Conservation (phyloP, 805 yeast species). For the Pichia occidentalis region DNA sequence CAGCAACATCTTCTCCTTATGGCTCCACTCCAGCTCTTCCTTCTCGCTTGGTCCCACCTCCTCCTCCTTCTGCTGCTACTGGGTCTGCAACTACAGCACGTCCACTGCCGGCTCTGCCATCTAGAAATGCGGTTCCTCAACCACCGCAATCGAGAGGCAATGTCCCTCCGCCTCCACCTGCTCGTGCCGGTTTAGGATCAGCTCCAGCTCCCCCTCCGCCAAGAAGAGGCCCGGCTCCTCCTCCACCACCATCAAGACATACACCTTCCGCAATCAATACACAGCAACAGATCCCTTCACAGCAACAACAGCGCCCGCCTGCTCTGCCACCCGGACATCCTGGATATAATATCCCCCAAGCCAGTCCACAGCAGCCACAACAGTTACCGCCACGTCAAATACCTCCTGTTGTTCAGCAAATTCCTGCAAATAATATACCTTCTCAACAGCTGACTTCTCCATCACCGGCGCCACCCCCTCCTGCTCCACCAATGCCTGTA, state of each 20-base stretch:
- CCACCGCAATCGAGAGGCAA: constrained; percentile 25
- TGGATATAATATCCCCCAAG: too few relatives aligned
- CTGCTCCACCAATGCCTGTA: constrained; percentile 20
- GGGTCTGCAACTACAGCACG: constrained; percentile 16
- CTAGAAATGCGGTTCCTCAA: constrained; percentile 19
- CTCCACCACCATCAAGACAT: constrained; percentile 37
- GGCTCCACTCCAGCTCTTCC: constrained; percentile 22
- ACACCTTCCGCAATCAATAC: too few relatives aligned
- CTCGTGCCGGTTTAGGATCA: constrained; percentile 13
- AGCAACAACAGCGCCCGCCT: too few relatives aligned
- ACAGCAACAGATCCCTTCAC: too few relatives aligned
- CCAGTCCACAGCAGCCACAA: background rate
- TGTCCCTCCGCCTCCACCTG: constrained; percentile 22
- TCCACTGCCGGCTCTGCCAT: constrained; percentile 6
- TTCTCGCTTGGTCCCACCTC: constrained; percentile 22
- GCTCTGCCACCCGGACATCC: constrained; percentile 8
- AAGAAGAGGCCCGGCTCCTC: constrained; percentile 34
- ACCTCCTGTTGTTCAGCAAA: background rate
- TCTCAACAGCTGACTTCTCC: constrained; percentile 15
- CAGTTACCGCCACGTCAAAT: constrained; percentile 4
- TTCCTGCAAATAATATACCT: constrained; percentile 1
- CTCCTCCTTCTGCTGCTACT: too few relatives aligned
- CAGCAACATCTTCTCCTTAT: constrained; percentile 6
- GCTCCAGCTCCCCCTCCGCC: constrained; percentile 31
- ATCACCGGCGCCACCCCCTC: constrained; percentile 21